Evolutionary conservation across 441 rosid species (phyloP).

Genomic region (Erodium chrysanthum): DNA sequence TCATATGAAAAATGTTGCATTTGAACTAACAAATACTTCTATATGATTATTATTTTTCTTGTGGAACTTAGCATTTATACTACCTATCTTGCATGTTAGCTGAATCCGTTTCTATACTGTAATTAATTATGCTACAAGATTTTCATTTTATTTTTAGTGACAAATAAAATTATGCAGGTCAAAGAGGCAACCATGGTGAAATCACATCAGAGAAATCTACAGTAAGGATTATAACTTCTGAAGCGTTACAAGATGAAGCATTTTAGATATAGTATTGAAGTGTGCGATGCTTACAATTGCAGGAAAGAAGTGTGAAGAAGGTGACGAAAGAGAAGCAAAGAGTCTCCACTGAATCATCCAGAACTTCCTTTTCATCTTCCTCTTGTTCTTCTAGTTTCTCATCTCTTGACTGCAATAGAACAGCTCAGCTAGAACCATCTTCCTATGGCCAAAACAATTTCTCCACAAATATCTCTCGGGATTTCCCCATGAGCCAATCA

Average conservation of each 20-base stretch:
- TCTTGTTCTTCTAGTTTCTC: constrained; percentile 67
- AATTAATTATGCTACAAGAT: not conserved
- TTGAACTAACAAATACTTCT: not conserved
- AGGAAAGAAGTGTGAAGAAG: constrained; percentile 52
- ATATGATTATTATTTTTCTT: not conserved
- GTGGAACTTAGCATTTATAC: not conserved
- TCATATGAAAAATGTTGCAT: not conserved
- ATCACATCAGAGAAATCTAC: constrained; percentile 29
- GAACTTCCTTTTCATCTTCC: constrained; percentile 65
- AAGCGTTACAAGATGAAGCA: not conserved
- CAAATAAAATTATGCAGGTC: constrained; percentile 33
- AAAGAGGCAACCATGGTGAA: constrained; percentile 32
- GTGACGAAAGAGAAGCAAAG: constrained; percentile 46
- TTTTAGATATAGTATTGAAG: constrained; percentile 6
- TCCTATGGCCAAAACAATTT: constrained; percentile 25
- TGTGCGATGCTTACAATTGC: constrained; percentile 27
- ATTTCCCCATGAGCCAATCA: constrained; percentile 21
- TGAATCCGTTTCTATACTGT: not conserved
- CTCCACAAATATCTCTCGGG: constrained; percentile 7
- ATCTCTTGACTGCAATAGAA: constrained; percentile 43
- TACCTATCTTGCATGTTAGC: not conserved
- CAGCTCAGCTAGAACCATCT: constrained; percentile 40
- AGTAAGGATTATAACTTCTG: constrained; percentile 30
- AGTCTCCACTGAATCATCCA: constrained; percentile 55
- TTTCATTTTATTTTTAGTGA: not conserved